Evolutionary conservation across 179 eudicot species (phyloP), one percentile per base, ranked within the genome.

Genomic region (Corrigiola litoralis): DNA sequence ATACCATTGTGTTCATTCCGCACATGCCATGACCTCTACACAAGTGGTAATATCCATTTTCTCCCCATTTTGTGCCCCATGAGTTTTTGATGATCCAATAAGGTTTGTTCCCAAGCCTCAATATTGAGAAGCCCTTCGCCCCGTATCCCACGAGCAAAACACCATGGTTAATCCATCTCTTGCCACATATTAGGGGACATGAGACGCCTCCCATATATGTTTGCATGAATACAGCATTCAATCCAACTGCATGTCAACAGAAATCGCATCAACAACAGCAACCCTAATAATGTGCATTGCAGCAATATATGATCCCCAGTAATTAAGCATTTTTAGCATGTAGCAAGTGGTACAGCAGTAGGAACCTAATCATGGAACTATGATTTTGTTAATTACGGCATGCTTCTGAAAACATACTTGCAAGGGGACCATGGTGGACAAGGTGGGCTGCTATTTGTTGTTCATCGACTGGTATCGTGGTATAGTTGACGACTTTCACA

Each of bases 11-110:
- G 72, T 87, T 81, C 72, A 89, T 84, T 6, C 98, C 98, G n/a
- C 98, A 92, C 88, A 92, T 82, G 21, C 85, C 87, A 12, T 73
- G 87, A 3, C 98, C 98, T 40, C 67, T 60, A 66, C 98, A 92
- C 1, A 92, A 79, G 13, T 63, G 79, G 63, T 92, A 92, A 65
- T 85, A 90, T 2, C 98, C 98, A 0, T 82, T 59, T 61, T 87
- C 92, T 13, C 98, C 98, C 98, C 98, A 92, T 1, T 63, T 72
- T 48, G 75, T 62, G 8, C 98, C 98, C 98, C 98, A 92, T 1
- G 98, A 92, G 71, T 92, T 92, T 82, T 92, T 92, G 64, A 92
- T 87, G 23, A 89, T 85, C 98, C 98, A 92, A 18, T 84, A 92
- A 0, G 96, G 96, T 71, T 75, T 79, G 63, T 92, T 29, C n/a